Conservation (phyloP, 805 yeast species). For the Wickerhamia fluorescens region DNA sequence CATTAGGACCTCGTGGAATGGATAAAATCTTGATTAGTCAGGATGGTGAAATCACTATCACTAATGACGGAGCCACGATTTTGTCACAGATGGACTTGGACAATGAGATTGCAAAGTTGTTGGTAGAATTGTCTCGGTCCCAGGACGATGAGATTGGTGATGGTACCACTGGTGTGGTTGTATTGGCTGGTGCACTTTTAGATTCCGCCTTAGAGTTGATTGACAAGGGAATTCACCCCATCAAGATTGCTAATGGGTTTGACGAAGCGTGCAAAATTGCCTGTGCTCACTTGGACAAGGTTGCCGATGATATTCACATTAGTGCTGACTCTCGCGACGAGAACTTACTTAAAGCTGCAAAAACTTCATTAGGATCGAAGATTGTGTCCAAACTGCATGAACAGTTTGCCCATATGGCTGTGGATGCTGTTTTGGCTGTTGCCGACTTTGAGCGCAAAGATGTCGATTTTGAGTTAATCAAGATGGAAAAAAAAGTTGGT, state of each 20-base stretch:
- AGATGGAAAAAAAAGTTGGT: constrained; percentile 93
- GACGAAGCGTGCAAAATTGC: constrained; percentile 96
- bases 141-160: constrained; percentile 99
- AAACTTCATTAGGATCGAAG: constrained; percentile 91
- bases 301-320: constrained; percentile 61
- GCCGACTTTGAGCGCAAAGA: constrained; percentile 90
- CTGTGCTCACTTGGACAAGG: constrained; percentile 61
- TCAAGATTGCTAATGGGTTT: constrained; percentile 92
- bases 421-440: constrained; percentile 87
- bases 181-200: constrained; percentile 85
- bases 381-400: constrained; percentile 92
- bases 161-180: constrained; percentile 99
- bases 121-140: constrained; percentile 88
- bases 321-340: constrained; percentile 40
- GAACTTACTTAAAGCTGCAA: constrained; percentile 84
- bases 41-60: constrained; percentile 96
- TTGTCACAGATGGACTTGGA: constrained; percentile 92
- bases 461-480: constrained; percentile 94
- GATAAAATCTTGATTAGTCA: constrained; percentile 93
- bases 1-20: constrained; percentile 96
- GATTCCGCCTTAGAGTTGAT: constrained; percentile 93
- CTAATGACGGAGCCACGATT: constrained; percentile 98
- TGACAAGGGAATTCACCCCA: constrained; percentile 96
- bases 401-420: constrained; percentile 94
- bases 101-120: constrained; percentile 89